phyloP scores from a whole-genome alignment of 257 asterid genomes.

The Plantago ovata region DNA sequence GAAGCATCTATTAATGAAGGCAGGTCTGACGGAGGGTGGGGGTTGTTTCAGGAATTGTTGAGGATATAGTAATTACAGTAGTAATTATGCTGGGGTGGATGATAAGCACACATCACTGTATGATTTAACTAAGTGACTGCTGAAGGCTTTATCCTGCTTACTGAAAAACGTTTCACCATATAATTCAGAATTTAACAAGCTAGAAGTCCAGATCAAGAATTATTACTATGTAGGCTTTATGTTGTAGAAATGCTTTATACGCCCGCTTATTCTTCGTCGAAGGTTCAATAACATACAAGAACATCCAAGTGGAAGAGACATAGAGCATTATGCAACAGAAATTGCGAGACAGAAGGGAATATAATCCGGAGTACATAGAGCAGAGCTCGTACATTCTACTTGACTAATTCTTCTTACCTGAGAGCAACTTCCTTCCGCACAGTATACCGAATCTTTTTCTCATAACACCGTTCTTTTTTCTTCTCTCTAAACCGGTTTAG shows the following conservation, averaged over 20 bases:
- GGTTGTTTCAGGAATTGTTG: neutral
- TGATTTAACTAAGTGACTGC: neutral
- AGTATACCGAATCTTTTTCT: conserved; percentile 87
- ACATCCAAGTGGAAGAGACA: neutral
- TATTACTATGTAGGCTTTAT: neutral
- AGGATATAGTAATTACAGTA: neutral
- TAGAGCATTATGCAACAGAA: neutral
- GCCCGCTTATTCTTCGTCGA: neutral
- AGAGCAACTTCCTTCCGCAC: conserved; percentile 99
- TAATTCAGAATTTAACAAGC: neutral
- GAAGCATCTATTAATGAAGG: neutral
- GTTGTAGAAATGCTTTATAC: no score
- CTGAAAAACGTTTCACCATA: neutral
- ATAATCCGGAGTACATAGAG: neutral
- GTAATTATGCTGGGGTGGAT: neutral
- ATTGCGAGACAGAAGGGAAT: neutral
- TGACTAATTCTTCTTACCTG: conserved; percentile 45
- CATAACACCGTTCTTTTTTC: conserved; percentile 91
- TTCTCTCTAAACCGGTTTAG: conserved; percentile 90
- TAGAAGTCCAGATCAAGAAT: neutral
- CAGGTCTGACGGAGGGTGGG: neutral
- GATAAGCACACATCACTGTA: neutral
- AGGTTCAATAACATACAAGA: neutral
- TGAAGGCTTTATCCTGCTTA: neutral
- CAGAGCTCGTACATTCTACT: neutral